These are phyloP conservation scores for Hypoxylon perforatum DNA, from an alignment of 495 filamentous ascomycete species.

Conservation along the genomic window DNA sequence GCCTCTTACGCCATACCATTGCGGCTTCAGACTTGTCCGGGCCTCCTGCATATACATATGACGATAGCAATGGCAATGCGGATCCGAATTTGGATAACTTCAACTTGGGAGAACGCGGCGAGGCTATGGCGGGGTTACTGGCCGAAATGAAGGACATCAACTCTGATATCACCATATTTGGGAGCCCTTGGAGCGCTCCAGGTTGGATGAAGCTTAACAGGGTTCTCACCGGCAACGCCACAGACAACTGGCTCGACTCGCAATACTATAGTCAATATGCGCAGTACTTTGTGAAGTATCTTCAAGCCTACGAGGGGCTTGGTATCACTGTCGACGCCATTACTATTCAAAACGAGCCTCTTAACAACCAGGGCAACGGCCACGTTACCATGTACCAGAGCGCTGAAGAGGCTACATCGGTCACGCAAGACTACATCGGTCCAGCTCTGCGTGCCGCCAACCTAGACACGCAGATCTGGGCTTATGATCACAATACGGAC, in stretches of 20 bases:
- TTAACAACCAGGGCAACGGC: slow-evolving; percentile 63
- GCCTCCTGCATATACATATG: slow-evolving; percentile 63
- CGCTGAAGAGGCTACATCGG: slow-evolving; percentile 58
- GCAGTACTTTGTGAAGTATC: slow-evolving; percentile 68
- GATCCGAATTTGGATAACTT: slow-evolving; percentile 58
- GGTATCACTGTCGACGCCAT: slow-evolving; percentile 64
- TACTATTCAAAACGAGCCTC: slow-evolving; percentile 68
- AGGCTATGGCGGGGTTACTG: slow-evolving; percentile 62
- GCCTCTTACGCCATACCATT: slow-evolving; percentile 66
- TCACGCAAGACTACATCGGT: slow-evolving; percentile 62
- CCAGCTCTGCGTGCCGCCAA: slow-evolving; percentile 57
- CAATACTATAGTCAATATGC: slow-evolving; percentile 59
- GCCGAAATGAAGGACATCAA: slow-evolving; percentile 54
- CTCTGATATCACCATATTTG: slow-evolving; percentile 54
- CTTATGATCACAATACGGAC: slow-evolving; percentile 69
- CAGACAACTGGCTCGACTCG: slow-evolving; percentile 64
- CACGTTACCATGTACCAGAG: slow-evolving; percentile 65
- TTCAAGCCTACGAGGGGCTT: slow-evolving; percentile 58
- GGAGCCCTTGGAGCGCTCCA: slow-evolving; percentile 65
- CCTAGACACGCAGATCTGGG: slow-evolving; percentile 61
- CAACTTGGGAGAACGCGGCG: slow-evolving; percentile 61
- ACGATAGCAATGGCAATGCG: slow-evolving; percentile 54
- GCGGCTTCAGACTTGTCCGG: slow-evolving; percentile 63
- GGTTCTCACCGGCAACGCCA: slow-evolving; percentile 56
- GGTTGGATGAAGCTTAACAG: slow-evolving; percentile 70